Base-by-base conservation (phyloP, 106 monocot genomes). In the Narthecium ossifragum region DNA sequence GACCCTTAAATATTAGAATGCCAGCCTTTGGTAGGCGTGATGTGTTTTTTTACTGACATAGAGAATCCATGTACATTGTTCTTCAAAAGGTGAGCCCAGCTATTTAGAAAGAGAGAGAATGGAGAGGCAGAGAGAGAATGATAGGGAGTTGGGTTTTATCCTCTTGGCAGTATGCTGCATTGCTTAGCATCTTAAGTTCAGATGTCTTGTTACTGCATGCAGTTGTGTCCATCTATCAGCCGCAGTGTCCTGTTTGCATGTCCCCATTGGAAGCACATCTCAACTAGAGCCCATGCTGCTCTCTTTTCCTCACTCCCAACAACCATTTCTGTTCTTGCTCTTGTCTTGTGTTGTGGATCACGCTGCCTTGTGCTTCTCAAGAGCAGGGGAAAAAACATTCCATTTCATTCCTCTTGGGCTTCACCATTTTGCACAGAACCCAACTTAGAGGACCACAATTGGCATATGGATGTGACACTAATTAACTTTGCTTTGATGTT, bases 151-250 rank as follows among this genome's bases (percentile, higher is more conserved):
- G 69, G 51, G 13, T 55, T 17, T 39, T 56, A 68, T 55, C 67
- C 39, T 28, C 60, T 76, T 76, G 69, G 62, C 77, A 61, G 53
- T 65, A 71, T 51, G 65, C 37, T 40, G 29, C 70, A 65, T 71
- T 77, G 59, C 65, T 62, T 65, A 55, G 76, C 39, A 77, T 77
- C 71, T 71, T 71, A 77, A 77, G 77, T 71, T 53, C 52, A 65
- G 51, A 46, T 62, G 36, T 20, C 59, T 52, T 10, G n/a, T n/a
- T n/a, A n/a, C 36, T 29, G 15, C 22, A 46, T 12, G 36, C 36
- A 6, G 36, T 36, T 36, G 5, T 6, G 10, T 36, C 36, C 36
- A 36, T 36, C 36, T 36, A 36, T 36, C 36, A 36, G 7, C 36
- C 36, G 36, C 36, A 10, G 36, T 36, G 36, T 21, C 51, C 8